Evolutionary conservation across 441 rosid species (phyloP).

Genomic region (Eutrema salsugineum): DNA sequence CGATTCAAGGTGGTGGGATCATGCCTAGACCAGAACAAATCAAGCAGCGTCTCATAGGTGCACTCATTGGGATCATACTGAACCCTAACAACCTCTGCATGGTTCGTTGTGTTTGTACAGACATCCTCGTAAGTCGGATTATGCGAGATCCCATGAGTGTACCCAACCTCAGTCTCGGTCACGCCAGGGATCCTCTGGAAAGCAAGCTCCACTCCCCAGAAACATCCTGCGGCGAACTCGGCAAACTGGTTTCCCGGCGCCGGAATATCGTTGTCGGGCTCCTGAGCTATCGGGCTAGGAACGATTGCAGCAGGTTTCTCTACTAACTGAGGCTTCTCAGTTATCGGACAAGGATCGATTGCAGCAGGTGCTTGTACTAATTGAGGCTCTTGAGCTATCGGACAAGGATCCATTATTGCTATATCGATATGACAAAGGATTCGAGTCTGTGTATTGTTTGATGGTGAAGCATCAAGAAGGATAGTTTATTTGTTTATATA

Average conservation of each 20-base stretch:
- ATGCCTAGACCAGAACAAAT: slow-evolving; percentile 78
- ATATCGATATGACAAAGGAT: neutral
- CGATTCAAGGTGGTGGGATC: slow-evolving; percentile 89
- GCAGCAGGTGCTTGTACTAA: slow-evolving; percentile 33
- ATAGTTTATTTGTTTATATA: neutral
- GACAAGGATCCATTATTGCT: neutral
- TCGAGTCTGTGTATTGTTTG: neutral
- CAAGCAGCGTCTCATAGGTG: slow-evolving; percentile 56
- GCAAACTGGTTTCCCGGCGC: slow-evolving; percentile 69
- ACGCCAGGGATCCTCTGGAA: slow-evolving; percentile 81
- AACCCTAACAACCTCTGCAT: slow-evolving; percentile 77
- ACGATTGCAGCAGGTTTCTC: slow-evolving; percentile 42
- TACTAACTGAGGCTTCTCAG: slow-evolving; percentile 6
- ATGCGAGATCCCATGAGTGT: slow-evolving; percentile 54
- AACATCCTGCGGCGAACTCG: slow-evolving; percentile 86
- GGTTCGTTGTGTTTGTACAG: slow-evolving; percentile 61
- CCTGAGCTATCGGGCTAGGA: slow-evolving; percentile 53
- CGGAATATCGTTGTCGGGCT: slow-evolving; percentile 67
- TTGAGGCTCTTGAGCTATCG: neutral
- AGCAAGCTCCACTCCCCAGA: slow-evolving; percentile 88
- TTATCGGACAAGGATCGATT: neutral
- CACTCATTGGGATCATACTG: slow-evolving; percentile 83
- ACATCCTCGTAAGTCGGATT: slow-evolving; percentile 73
- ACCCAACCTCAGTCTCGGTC: slow-evolving; percentile 73
- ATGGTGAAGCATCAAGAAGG: neutral